Evolutionary conservation across 2,329 filamentous ascomycete species (phyloP).

Genomic region (Pseudopithomyces chartarum): DNA sequence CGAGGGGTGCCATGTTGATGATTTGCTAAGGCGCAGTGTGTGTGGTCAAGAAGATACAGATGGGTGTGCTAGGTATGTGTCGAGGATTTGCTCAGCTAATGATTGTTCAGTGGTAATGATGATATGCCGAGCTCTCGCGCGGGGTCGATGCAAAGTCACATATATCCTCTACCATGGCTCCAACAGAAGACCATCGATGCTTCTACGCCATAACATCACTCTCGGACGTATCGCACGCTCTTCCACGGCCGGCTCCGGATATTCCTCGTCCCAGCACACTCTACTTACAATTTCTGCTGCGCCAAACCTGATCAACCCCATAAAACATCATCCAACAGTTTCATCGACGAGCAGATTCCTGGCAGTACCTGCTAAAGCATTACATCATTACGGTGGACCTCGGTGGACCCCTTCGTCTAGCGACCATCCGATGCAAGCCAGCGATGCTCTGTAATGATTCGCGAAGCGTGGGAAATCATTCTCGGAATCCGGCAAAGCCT

Average conservation of each 20-base stretch:
- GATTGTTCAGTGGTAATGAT: neutral
- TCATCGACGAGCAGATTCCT: constrained; percentile 21
- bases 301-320: constrained; percentile 7
- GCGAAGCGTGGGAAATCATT: neutral
- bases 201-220: neutral
- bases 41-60: neutral
- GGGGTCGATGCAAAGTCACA: neutral
- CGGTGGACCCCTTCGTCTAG: constrained; percentile 9
- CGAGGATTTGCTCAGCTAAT: constrained; percentile 2
- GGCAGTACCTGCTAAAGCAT: constrained; percentile 21
- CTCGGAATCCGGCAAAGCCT: neutral
- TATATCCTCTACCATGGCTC: neutral
- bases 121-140: neutral
- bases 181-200: neutral
- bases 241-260: constrained; percentile 8
- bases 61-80: neutral
- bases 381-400: constrained; percentile 36
- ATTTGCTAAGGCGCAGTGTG: neutral
- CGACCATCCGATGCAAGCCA: neutral
- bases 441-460: neutral
- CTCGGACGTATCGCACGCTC: neutral
- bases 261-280: constrained; percentile 11
- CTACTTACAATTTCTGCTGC: constrained; percentile 4
- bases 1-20: constrained; percentile 31
- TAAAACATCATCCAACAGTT: constrained; percentile 35